These are phyloP conservation scores for Rhizophora mangle DNA, from an alignment of 345 rosid species.

Conservation along the genomic window DNA sequence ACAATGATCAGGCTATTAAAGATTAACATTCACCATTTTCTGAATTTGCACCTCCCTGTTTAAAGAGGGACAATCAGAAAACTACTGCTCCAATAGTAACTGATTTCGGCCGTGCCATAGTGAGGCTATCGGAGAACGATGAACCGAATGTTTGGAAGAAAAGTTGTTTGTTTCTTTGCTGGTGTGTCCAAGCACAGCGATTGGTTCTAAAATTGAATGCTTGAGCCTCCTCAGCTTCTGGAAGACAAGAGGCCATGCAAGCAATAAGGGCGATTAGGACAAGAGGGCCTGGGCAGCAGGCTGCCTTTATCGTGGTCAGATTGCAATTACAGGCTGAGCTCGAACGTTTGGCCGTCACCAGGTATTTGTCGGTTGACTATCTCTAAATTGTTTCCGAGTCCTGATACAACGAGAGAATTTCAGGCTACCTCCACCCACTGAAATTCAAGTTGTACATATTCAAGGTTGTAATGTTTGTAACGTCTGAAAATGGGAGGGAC, in stretches of 20 bases:
- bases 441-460: conserved; percentile 1
- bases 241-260: conserved; percentile 11
- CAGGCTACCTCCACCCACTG: background rate
- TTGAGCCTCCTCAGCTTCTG: conserved; percentile 42
- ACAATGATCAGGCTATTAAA: background rate
- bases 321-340: background rate
- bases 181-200: conserved; percentile 20
- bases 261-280: conserved; percentile 4
- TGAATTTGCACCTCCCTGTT: background rate
- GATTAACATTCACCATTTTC: background rate
- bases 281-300: conserved; percentile 6
- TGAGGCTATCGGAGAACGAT: conserved; percentile 35
- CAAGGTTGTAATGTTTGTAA: background rate
- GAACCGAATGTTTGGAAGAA: conserved; percentile 22
- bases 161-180: conserved; percentile 21
- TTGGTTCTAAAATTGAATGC: conserved; percentile 16
- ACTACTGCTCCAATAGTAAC: conserved; percentile 19
- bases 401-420: conserved; percentile 1
- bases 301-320: conserved; percentile 6
- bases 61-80: no score
- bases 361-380: conserved; percentile 4
- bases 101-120: conserved; percentile 36
- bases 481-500: background rate
- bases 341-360: background rate
- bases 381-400: conserved; percentile 13